phyloP scores from a whole-genome alignment of 257 asterid genomes.

The Solanum medicagineum region DNA sequence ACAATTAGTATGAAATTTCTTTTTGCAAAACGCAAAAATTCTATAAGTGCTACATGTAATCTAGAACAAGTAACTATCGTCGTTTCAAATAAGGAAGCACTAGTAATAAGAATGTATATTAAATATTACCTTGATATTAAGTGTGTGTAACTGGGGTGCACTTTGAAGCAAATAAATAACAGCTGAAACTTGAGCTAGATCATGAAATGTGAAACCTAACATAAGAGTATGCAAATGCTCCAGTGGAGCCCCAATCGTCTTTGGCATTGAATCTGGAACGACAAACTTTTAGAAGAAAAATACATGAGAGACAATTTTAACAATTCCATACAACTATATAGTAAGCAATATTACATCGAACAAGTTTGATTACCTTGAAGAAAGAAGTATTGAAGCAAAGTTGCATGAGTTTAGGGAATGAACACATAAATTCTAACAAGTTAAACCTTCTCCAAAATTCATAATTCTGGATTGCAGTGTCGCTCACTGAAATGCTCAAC shows the following conservation, averaged over 20 bases:
- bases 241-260: background rate
- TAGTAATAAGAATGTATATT: background rate
- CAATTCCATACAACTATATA: background rate
- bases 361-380: background rate
- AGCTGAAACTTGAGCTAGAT: background rate
- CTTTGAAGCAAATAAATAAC: background rate
- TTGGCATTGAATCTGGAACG: background rate
- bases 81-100: background rate
- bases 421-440: background rate
- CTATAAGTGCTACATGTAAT: background rate
- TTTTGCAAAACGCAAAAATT: background rate
- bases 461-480: background rate
- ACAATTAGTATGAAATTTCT: background rate
- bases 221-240: background rate
- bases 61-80: background rate
- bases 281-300: background rate
- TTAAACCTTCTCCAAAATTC: background rate
- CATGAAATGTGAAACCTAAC: too few species aligned
- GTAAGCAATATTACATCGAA: background rate
- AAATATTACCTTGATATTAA: background rate
- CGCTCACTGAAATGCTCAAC: background rate
- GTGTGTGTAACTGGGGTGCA: background rate
- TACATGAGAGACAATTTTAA: background rate
- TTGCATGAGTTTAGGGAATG: background rate
- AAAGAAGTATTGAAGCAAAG: background rate